Percentiles rank a stretch among this genome's conserved stretches.
phyloP scores from a whole-genome alignment of 108 stramenopile species.

The Cyclotella kingstonii region DNA sequence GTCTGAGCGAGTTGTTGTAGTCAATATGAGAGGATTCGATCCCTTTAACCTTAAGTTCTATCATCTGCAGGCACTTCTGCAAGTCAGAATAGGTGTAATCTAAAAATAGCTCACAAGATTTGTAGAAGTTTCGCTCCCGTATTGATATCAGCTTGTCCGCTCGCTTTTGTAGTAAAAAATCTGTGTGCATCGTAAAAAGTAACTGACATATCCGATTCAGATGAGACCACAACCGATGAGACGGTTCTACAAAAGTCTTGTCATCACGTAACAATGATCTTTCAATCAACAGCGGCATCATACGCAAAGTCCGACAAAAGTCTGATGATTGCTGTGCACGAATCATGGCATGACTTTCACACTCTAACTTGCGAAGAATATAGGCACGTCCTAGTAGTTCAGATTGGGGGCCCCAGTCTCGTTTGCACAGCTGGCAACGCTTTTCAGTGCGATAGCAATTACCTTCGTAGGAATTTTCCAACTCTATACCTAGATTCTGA shows the following conservation, averaged over 20 bases:
- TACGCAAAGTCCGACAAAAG: constrained; percentile 9
- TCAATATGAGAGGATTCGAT: not conserved
- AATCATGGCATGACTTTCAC: constrained; percentile 21
- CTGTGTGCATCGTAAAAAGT: constrained; percentile 13
- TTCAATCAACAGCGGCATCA: constrained; percentile 11
- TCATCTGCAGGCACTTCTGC: not conserved
- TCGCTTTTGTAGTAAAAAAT: constrained; percentile 30
- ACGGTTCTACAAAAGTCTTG: not conserved
- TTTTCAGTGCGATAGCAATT: constrained; percentile 51
- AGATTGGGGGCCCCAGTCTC: constrained; percentile 56
- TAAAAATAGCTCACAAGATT: constrained; percentile 15
- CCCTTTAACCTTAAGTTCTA: not conserved
- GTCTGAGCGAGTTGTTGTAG: too few species aligned
- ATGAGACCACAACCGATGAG: not conserved
- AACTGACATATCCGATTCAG: constrained; percentile 22
- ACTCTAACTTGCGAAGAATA: constrained; percentile 43
- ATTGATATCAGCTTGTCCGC: constrained; percentile 30
- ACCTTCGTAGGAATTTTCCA: constrained; percentile 33
- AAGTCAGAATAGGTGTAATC: constrained; percentile 23
- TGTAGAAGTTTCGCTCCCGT: constrained; percentile 9
- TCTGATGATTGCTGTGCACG: constrained; percentile 16
- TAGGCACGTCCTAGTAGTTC: constrained; percentile 62
- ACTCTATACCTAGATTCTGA: constrained; percentile 38
- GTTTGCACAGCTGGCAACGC: constrained; percentile 40
- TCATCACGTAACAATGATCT: not conserved